These are phyloP conservation scores for Carex cristatella DNA, from an alignment of 176 grass and related monocot genomes.

Conservation along the genomic window DNA sequence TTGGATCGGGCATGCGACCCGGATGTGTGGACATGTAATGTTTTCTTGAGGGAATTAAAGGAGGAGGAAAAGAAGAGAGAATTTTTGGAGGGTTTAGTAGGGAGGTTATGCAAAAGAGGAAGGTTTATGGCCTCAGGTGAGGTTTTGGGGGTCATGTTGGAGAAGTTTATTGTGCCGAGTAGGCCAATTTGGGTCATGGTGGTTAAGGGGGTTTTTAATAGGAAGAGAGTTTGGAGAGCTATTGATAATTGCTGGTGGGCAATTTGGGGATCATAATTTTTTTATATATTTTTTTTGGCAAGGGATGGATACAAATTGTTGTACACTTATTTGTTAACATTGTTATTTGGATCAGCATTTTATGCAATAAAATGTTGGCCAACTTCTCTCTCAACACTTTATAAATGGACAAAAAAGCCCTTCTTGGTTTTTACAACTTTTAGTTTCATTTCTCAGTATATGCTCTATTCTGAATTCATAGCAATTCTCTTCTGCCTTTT, in stretches of 20 bases:
- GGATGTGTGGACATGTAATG: slow-evolving; percentile 65
- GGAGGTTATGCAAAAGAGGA: slow-evolving; percentile 56
- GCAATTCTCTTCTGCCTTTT: neutral
- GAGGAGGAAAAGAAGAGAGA: slow-evolving; percentile 36
- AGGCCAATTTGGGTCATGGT: slow-evolving; percentile 42
- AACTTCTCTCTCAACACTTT: too few relatives aligned
- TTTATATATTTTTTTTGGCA: neutral
- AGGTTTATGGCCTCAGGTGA: slow-evolving; percentile 47
- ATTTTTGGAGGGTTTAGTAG: slow-evolving; percentile 73
- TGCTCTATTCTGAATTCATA: neutral
- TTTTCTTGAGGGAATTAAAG: slow-evolving; percentile 52
- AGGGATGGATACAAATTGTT: slow-evolving; percentile 21
- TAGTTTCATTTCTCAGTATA: neutral
- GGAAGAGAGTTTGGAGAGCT: slow-evolving; percentile 34
- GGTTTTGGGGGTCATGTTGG: slow-evolving; percentile 60
- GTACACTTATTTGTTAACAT: slow-evolving; percentile 25
- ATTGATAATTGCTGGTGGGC: slow-evolving; percentile 65
- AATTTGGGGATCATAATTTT: slow-evolving; percentile 53
- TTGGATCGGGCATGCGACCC: slow-evolving; percentile 75
- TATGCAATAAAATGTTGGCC: too few relatives aligned
- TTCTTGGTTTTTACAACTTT: neutral
- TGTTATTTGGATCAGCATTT: too few relatives aligned
- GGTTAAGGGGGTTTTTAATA: slow-evolving; percentile 44
- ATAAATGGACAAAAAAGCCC: neutral
- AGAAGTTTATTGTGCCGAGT: slow-evolving; percentile 58